Evolutionary conservation across 176 grass and related monocot species (phyloP).

Genomic region (sorghum (Sorghum bicolor)): Sorghum_bicolor_NCBIv3 NC_012875.2:43101001-43101500

Average conservation of each 20-base stretch:
- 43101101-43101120: too few relatives aligned
- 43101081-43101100: too few relatives aligned
- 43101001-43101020: too few relatives aligned
- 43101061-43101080: too few relatives aligned
- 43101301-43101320: too few relatives aligned
- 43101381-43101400: constrained; percentile 44
- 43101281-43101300: not conserved
- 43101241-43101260: not conserved
- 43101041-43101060: too few relatives aligned
- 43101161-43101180: not conserved
- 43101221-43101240: not conserved
- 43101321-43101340: constrained; percentile 53
- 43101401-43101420: constrained; percentile 59
- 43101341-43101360: constrained; percentile 76
- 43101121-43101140: too few relatives aligned
- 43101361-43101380: constrained; percentile 77
- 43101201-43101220: not conserved
- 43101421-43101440: constrained; percentile 65
- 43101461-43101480: constrained; percentile 86
- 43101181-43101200: not conserved
- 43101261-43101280: not conserved
- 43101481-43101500: constrained; percentile 66
- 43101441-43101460: constrained; percentile 80
- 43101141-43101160: not conserved
- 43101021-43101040: too few relatives aligned